phyloP scores from a whole-genome alignment of 345 rosid genomes.

The Brassica rapa region DNA sequence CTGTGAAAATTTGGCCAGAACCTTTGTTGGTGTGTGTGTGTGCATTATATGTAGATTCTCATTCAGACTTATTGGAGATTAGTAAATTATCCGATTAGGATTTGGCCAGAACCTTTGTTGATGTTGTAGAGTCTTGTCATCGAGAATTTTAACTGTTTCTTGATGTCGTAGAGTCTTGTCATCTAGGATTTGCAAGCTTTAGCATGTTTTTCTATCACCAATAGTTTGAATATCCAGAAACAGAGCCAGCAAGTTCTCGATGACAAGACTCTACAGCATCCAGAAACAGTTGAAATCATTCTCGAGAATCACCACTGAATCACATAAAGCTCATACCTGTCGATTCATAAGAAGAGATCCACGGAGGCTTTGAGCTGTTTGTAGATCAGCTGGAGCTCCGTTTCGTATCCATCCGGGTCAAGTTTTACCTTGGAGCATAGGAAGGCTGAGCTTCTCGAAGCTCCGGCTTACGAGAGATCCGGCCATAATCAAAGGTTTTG shows the following conservation, averaged over 20 bases:
- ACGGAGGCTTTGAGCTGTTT: conserved; percentile 75
- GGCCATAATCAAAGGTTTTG: no score
- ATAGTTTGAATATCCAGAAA: conserved; percentile 86
- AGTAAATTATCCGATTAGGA: not conserved
- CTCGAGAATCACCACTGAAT: not conserved
- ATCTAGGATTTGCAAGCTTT: conserved; percentile 48
- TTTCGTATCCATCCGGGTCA: conserved; percentile 79
- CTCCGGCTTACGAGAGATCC: no score
- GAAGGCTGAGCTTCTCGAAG: conserved; percentile 71
- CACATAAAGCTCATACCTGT: no score
- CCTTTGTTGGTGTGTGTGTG: conserved; percentile 36
- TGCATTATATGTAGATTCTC: conserved; percentile 23
- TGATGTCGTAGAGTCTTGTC: no score
- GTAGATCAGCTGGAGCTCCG: conserved; percentile 71
- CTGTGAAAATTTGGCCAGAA: conserved; percentile 38
- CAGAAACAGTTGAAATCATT: conserved; percentile 1
- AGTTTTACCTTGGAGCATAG: conserved; percentile 70
- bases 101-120: not conserved
- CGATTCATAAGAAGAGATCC: conserved; percentile 51
- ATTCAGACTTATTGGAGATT: conserved; percentile 9
- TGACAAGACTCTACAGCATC: conserved; percentile 61
- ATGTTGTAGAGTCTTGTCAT: no score
- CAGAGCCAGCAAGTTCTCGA: conserved; percentile 61
- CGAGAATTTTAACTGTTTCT: no score
- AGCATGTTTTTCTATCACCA: conserved; percentile 69